Evolutionary conservation across 495 filamentous ascomycete species (phyloP), one percentile per base, ranked within the genome.

Genomic region (Emericellopsis terricola): DNA sequence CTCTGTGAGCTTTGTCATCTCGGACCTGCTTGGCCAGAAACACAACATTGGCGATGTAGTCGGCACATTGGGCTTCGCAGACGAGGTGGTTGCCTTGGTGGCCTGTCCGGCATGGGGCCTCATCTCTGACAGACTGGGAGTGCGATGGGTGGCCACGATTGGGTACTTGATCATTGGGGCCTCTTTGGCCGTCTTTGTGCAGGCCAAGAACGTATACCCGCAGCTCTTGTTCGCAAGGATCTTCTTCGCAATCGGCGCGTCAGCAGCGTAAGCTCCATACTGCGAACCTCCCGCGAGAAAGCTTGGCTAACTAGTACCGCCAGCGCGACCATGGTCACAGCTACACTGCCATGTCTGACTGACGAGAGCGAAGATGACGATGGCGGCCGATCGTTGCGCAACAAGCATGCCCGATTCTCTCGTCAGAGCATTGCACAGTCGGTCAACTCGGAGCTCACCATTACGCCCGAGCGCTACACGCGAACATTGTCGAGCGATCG

Each of bases 291-390:
- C 23, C 23, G 23, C 23, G 23, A 11, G 23, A 26, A 11, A 11
- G 23, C 11, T 11, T 6, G 23, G 23, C 6, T 11, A 28, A 38
- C 16, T 32, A 2, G 11, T 14, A 11, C 15, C 14, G 29, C 24
- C 37, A 73, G 68, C 7, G 66, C 84, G 17, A 96, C 91, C 2
- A 99, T 99, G 89, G 89, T 99, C 19, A 94, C 91, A 4, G 89
- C 89, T 1, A 81, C 91, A 17, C 62, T 96, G 13, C 91, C 89
- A 1, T 76, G 79, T 4, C 81, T 97, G 49, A 85, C 82, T 13
- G 65, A 57, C 48, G 47, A 64, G 33, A 46, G 41, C 37, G 27
- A 41, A 33, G 36, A 46, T 26, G 40, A 28, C 15, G 48, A 52
- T 26, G 50, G 29, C 15, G 38, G 15, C 32, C 33, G 26, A 8